Conservation (phyloP, 441 rosid genomes). For the Flueggea neowawraea region DNA sequence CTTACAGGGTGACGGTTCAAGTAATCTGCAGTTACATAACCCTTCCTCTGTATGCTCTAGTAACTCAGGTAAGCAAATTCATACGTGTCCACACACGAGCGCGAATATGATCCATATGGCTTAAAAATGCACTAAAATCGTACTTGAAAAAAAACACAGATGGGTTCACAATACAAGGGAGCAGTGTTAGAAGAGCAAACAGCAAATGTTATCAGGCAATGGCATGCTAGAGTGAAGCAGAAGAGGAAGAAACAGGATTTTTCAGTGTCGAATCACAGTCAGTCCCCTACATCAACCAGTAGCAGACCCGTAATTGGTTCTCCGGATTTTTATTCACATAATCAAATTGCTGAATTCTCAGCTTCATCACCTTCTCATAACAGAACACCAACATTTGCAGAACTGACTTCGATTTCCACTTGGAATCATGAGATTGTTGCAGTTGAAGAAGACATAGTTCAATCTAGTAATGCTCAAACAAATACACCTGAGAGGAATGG, state of each 20-base stretch:
- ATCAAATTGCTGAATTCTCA: conserved; percentile 16
- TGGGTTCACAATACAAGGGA: conserved; percentile 4
- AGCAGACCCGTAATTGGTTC: conserved; percentile 4
- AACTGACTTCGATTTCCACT: neutral
- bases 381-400: conserved; percentile 13
- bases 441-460: too few relatives aligned
- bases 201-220: too few relatives aligned
- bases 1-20: conserved; percentile 51
- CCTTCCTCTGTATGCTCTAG: conserved; percentile 72
- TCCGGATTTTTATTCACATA: neutral
- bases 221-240: too few relatives aligned
- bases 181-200: too few relatives aligned
- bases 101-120: too few relatives aligned
- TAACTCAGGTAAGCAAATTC: conserved; percentile 43
- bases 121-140: too few relatives aligned
- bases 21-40: conserved; percentile 69
- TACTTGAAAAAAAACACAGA: neutral
- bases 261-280: neutral
- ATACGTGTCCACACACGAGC: too few relatives aligned
- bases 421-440: too few relatives aligned
- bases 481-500: too few relatives aligned
- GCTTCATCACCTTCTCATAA: conserved; percentile 6
- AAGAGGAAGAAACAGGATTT: conserved; percentile 2
- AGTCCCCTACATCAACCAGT: conserved; percentile 1
- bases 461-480: too few relatives aligned